Percentiles rank a stretch among this genome's conserved stretches.
These are phyloP conservation scores for Phytophthora pistaciae DNA, from an alignment of 352 stramenopile genomes.

Conservation along the genomic window DNA sequence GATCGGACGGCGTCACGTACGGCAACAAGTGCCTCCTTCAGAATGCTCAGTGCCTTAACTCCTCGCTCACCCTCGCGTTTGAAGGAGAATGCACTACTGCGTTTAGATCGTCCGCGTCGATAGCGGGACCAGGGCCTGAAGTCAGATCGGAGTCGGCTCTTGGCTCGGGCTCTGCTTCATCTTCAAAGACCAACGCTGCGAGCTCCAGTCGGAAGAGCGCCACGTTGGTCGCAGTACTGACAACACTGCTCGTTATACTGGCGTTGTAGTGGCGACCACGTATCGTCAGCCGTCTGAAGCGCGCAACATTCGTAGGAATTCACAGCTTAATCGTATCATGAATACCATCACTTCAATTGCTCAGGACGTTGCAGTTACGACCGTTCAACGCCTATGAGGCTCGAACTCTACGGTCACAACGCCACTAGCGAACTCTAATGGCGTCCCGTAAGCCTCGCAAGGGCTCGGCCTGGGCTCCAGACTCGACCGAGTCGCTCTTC, in stretches of 20 bases:
- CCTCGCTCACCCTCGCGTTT: conserved; percentile 31
- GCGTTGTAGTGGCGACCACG: neutral
- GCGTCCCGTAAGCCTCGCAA: conserved; percentile 34
- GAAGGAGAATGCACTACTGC: conserved; percentile 29
- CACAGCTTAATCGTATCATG: no score
- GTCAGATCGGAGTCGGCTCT: conserved; percentile 2
- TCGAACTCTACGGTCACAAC: conserved; percentile 7
- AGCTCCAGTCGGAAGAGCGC: neutral
- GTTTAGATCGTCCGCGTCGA: conserved; percentile 7
- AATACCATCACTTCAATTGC: no score
- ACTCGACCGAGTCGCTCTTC: conserved; percentile 34
- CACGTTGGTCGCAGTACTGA: neutral
- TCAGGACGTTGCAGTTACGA: neutral
- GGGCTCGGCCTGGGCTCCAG: conserved; percentile 23
- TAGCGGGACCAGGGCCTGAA: neutral
- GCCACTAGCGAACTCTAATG: conserved; percentile 20
- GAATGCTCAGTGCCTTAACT: conserved; percentile 37
- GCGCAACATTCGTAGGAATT: no score
- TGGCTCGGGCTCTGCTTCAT: conserved; percentile 15
- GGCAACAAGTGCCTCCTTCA: conserved; percentile 54
- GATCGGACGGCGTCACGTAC: conserved; percentile 59
- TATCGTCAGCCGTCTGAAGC: no score
- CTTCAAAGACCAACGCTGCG: conserved; percentile 3
- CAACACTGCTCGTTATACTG: neutral
- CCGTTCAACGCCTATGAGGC: conserved; percentile 7